phyloP scores from a whole-genome alignment of 495 filamentous ascomycete genomes.

The Achaetomiella virescens region DNA sequence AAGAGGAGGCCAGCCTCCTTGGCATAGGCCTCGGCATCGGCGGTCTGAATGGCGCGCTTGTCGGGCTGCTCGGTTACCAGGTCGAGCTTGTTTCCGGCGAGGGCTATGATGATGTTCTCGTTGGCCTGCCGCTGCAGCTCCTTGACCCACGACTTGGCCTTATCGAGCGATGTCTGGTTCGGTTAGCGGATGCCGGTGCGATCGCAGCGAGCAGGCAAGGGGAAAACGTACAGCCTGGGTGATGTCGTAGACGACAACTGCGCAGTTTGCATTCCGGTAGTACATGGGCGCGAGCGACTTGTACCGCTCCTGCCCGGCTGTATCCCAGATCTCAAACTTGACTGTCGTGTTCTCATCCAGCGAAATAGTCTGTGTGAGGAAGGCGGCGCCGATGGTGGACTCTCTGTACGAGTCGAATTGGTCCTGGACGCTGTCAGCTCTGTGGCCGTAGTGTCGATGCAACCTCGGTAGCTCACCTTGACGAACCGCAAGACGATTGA shows the following conservation, averaged over 20 bases:
- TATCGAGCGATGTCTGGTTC: constrained; percentile 82
- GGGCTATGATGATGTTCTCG: constrained; percentile 97
- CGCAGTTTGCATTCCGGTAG: constrained; percentile 98
- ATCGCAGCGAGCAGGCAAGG: background rate
- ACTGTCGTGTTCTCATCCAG: constrained; percentile 96
- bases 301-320: constrained; percentile 95
- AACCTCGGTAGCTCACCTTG: constrained; percentile 55
- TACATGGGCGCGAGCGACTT: constrained; percentile 99
- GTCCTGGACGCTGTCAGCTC: constrained; percentile 53
- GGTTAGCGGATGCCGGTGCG: constrained; percentile 10
- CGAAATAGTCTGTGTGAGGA: constrained; percentile 96
- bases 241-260: constrained; percentile 98
- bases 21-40: constrained; percentile 92
- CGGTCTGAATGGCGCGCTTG: constrained; percentile 82
- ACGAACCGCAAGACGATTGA: constrained; percentile 96
- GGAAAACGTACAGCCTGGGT: constrained; percentile 78
- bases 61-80: constrained; percentile 82
- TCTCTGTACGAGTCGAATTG: constrained; percentile 99
- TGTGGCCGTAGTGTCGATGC: background rate
- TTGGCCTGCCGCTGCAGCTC: constrained; percentile 97
- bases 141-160: constrained; percentile 99
- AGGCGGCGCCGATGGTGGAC: constrained; percentile 97
- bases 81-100: constrained; percentile 97
- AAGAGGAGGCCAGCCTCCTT: constrained; percentile 88
- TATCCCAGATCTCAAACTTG: constrained; percentile 99